A percentile compares a stretch with the other conserved stretches of the same genome.
Conservation (phyloP, 148 eudicot genomes). For the Rhododendron simsii region DNA sequence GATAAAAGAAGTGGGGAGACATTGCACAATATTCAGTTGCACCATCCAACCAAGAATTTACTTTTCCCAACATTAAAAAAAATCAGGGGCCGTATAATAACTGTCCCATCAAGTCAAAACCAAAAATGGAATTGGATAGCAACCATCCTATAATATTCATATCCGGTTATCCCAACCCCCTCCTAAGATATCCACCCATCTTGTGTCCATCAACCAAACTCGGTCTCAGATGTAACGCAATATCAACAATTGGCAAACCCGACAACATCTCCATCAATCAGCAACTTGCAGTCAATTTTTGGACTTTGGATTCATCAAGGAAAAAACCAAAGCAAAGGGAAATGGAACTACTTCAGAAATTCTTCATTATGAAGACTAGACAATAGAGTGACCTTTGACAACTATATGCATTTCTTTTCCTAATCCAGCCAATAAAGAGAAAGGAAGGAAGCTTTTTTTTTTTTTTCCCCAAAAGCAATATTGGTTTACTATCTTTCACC, state of each 20-base stretch:
- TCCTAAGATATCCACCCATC: not conserved
- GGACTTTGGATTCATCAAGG: not conserved
- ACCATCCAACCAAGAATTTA: not conserved
- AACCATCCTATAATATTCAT: not conserved
- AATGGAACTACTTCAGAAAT: not conserved
- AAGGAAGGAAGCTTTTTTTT: not conserved
- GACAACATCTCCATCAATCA: not conserved
- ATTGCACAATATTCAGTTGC: not conserved
- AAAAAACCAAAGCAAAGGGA: not conserved
- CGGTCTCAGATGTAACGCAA: not conserved
- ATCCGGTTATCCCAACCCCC: not conserved
- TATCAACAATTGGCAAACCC: not conserved
- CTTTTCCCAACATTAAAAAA: not conserved
- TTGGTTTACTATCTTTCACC: not conserved
- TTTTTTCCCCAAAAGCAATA: not conserved
- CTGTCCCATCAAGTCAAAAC: not conserved
- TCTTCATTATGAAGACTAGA: not conserved
- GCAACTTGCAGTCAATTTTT: not conserved
- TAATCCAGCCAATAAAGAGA: not conserved
- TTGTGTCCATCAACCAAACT: not conserved
- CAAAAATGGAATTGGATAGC: not conserved
- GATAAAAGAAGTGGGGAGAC: not conserved
- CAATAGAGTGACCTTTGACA: too few species aligned
- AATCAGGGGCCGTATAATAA: not conserved
- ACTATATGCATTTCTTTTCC: not conserved